These are phyloP conservation scores for Plasmodium cynomolgi DNA, from an alignment of 169 alveolate genomes.

Conservation along the genomic window DNA sequence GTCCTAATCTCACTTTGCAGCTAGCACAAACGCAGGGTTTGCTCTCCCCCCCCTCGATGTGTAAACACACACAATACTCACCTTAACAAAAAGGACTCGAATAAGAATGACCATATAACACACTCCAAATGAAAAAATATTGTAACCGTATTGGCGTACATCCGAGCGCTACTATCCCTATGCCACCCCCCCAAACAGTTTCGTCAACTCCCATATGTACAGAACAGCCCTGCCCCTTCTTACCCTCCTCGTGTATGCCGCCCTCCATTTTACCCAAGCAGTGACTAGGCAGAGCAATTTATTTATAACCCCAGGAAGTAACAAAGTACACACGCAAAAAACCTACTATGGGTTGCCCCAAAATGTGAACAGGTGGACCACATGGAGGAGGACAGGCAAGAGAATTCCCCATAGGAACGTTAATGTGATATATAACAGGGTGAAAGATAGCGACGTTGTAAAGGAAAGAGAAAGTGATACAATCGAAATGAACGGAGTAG, in stretches of 20 bases:
- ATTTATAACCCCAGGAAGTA: neutral
- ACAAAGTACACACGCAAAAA: neutral
- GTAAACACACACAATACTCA: neutral
- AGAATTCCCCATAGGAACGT: neutral
- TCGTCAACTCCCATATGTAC: neutral
- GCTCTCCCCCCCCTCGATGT: neutral
- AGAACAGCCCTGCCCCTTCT: neutral
- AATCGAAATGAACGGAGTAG: conserved; percentile 70
- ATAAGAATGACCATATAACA: neutral
- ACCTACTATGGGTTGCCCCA: neutral
- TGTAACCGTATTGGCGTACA: neutral
- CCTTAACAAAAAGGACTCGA: neutral
- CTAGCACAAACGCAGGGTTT: neutral
- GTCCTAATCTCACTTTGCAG: neutral
- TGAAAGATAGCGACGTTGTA: neutral
- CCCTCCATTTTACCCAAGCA: neutral
- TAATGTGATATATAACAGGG: neutral
- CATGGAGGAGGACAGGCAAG: neutral
- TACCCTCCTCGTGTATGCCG: neutral
- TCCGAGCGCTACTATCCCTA: neutral
- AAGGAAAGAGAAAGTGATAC: conserved; percentile 37
- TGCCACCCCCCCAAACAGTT: neutral
- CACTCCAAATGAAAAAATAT: neutral
- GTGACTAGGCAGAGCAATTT: neutral
- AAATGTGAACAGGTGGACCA: neutral